Evolutionary conservation across 805 yeast species (phyloP), one percentile per base, ranked within the genome.

Genomic region (Spathaspora boniae): DNA sequence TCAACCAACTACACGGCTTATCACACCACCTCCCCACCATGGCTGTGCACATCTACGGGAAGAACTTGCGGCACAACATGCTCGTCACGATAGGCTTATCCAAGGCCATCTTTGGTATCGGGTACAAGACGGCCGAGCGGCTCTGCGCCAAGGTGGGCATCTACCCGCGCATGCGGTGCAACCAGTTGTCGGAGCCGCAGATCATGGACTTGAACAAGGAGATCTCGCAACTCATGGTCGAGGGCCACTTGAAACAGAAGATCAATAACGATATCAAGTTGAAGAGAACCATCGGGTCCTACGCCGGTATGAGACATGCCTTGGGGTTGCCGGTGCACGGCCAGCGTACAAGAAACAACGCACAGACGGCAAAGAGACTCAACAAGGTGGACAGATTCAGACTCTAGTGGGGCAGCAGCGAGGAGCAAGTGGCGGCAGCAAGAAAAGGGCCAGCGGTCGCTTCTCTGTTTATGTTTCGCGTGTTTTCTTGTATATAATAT

Each of bases 101-200:
- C 16, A 74, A 82, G 38, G 81, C 80, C 43, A 82, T 93, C 45
- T 89, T 85, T 56, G 98, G 98, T 20, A 68, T 93, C 26, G 96
- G 98, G n/a, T 60, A 65, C 30, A 58, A 65, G 36, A 78, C 84
- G 7, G 91, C 97, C 2, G 76, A 75, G 44, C 68, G 70, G 50
- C 69, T 93, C 35, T 88, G 96, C 57, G 80, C 97, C 26, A 86
- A 80, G 54, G 76, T 91, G 16, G 96, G 96, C 8, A 75, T 93
- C 41, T 91, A 89, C 54, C 98, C 98, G 30, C 70, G 75, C 56
- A 89, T 91, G 95, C 78, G 95, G 63, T 82, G 89, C 85, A 93
- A 86, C 57, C 95, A 93, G 61, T 74, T 93, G 25, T 69, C 83
- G 19, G 98, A 93, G 61, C 85, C 87, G 18, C 95, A 88, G 50